Conservation (phyloP, 306 rosid genomes). For the Vachellia collinsii region DNA sequence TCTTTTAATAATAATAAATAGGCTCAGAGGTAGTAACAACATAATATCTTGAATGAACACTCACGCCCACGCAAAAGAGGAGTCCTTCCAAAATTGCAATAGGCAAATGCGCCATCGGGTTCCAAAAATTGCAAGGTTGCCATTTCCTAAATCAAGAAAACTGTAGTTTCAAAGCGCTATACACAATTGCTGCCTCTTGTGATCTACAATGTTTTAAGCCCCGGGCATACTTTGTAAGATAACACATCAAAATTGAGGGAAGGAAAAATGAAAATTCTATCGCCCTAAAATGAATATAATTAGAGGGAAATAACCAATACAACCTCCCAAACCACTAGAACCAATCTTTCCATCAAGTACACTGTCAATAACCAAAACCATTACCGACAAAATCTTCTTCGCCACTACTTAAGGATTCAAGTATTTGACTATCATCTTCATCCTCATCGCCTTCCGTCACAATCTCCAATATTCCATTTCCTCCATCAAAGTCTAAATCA, state of each 20-base stretch:
- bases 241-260: slow-evolving; percentile 41
- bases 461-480: slow-evolving; percentile 65
- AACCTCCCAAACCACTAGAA: slow-evolving; percentile 28
- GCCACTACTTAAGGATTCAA: slow-evolving; percentile 68
- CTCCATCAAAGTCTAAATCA: slow-evolving; percentile 71
- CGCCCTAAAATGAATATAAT: slow-evolving; percentile 46
- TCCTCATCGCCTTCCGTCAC: slow-evolving; percentile 78
- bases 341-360: background rate
- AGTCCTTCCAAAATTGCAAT: background rate
- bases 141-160: background rate
- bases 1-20: too few relatives aligned
- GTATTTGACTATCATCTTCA: slow-evolving; percentile 72
- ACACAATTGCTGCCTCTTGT: slow-evolving; percentile 33
- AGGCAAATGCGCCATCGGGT: background rate
- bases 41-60: background rate
- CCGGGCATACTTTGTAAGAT: background rate
- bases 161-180: slow-evolving; percentile 25
- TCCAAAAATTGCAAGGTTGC: background rate
- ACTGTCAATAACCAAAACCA: slow-evolving; percentile 67
- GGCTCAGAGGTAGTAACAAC: background rate
- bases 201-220: slow-evolving; percentile 20
- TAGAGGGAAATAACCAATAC: slow-evolving; percentile 46
- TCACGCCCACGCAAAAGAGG: background rate
- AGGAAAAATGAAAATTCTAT: slow-evolving; percentile 12
- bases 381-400: slow-evolving; percentile 72